Evolutionary conservation across 352 stramenopile species (phyloP).

Genomic region (Lagenidium giganteum): DNA sequence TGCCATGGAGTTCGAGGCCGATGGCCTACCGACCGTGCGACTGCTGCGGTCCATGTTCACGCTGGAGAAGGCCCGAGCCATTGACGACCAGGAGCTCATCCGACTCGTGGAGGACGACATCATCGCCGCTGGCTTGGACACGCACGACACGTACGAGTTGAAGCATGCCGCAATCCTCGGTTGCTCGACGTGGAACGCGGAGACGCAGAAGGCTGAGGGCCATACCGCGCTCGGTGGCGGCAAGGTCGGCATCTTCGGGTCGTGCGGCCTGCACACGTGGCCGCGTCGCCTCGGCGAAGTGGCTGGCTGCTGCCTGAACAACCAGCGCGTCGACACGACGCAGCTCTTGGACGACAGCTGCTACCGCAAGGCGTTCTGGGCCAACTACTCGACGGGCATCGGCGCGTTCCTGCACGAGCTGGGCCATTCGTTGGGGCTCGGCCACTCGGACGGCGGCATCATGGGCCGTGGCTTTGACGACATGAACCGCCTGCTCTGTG

Average conservation of each 20-base stretch:
- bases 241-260: constrained; percentile 60
- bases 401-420: constrained; percentile 64
- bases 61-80: constrained; percentile 32
- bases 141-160: constrained; percentile 23
- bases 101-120: constrained; percentile 47
- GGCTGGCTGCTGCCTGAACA: constrained; percentile 47
- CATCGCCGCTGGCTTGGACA: constrained; percentile 24
- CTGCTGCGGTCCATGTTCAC: constrained; percentile 51
- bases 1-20: constrained; percentile 32
- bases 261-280: constrained; percentile 64
- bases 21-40: constrained; percentile 45
- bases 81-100: constrained; percentile 62
- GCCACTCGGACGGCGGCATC: constrained; percentile 46
- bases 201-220: constrained; percentile 40
- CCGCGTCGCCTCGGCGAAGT: constrained; percentile 40
- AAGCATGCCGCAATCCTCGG: constrained; percentile 74
- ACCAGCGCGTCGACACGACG: constrained; percentile 37
- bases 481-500: constrained; percentile 55
- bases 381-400: constrained; percentile 59
- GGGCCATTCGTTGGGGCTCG: constrained; percentile 57
- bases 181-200: constrained; percentile 50
- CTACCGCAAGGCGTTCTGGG: constrained; percentile 50
- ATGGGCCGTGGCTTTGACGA: constrained; percentile 74
- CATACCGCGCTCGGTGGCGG: constrained; percentile 55
- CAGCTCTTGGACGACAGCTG: constrained; percentile 58